Conservation (phyloP, 169 alveolate genomes). For the Cryptosporidium canis region DNA sequence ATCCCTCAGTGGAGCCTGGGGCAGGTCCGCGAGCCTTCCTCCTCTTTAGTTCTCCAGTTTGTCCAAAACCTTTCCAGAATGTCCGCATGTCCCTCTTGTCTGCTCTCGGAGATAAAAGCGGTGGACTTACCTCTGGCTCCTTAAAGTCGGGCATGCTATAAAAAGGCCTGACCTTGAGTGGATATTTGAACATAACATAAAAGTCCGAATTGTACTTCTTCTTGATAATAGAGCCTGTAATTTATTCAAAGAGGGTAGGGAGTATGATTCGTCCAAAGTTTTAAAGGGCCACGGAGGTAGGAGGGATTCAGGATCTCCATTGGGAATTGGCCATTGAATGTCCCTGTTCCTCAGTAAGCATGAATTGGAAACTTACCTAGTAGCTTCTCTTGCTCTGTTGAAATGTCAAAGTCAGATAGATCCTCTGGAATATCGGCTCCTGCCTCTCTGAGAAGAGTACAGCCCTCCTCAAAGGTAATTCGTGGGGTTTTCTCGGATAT, state of each 20-base stretch:
- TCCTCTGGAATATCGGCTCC: slow-evolving; percentile 88
- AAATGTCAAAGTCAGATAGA: slow-evolving; percentile 85
- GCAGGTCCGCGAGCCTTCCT: neutral
- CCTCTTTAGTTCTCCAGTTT: too few species aligned
- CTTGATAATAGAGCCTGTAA: slow-evolving; percentile 88
- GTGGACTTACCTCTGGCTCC: slow-evolving; percentile 86
- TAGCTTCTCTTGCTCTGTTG: slow-evolving; percentile 94
- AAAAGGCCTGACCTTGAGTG: slow-evolving; percentile 97
- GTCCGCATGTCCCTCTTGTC: neutral
- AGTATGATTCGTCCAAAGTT: too few species aligned
- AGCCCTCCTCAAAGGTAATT: slow-evolving; percentile 89
- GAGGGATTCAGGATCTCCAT: too few species aligned
- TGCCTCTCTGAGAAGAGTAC: slow-evolving; percentile 84
- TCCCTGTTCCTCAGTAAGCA: too few species aligned
- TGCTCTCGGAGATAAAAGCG: neutral
- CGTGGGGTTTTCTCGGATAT: slow-evolving; percentile 81
- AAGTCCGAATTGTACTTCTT: slow-evolving; percentile 96
- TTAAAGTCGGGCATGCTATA: slow-evolving; percentile 97
- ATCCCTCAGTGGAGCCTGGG: slow-evolving; percentile 46
- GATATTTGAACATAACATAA: slow-evolving; percentile 96
- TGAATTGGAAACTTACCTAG: slow-evolving; percentile 82
- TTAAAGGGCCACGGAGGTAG: too few species aligned
- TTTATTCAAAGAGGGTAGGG: too few species aligned
- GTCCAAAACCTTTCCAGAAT: neutral
- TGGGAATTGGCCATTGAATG: too few species aligned